Evolutionary conservation across 352 stramenopile genomes (phyloP), one percentile per base, ranked within the genome.

Genomic region (Phytophthora tentaculata): DNA sequence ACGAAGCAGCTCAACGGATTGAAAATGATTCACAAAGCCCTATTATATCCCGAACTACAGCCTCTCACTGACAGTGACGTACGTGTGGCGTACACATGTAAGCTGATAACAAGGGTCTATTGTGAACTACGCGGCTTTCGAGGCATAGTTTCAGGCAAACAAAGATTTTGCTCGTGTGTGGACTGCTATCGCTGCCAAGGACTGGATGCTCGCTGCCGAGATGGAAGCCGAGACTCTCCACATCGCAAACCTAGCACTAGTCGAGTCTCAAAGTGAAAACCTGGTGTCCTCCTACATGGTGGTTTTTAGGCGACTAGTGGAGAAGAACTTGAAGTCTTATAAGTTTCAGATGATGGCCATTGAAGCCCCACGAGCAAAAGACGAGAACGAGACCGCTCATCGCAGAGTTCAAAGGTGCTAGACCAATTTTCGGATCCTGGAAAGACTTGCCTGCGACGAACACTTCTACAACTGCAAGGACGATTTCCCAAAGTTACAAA

Each of bases 401-500:
- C 43, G 17, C 0, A 2, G 19, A n/a, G 19, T 32, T 3, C 0
- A 28, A 17, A 52, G 54, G 13, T 17, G 10, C 22, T 20, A 9
- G 39, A 20, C 10, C 5, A 35, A 2, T 62, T 62, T 8, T 47
- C 41, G 3, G 45, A 47, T 16, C 19, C 41, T 26, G 41, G 43
- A 0, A 57, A 57, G 7, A 47, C 2, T 9, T 57, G 48, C 17
- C 24, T 60, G 0, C 16, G 5, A 32, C 10, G 37, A 7, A 29
- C 23, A 0, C 37, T 60, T 6, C 17, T 57, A 0, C 61, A 62
- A 12, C 2, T 68, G 22, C 26, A 68, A 7, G 12, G 43, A 0
- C 52, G 52, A 17, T 62, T 62, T 13, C 61, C 61, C 0, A 56
- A 48, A 14, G 61, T 68, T 20, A 68, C 35, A 2, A 51, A 28